Percentiles rank a stretch among this genome's conserved stretches.
Conservation (phyloP, 768 basidiomycete genomes). For the Tylopilus sp. region DNA sequence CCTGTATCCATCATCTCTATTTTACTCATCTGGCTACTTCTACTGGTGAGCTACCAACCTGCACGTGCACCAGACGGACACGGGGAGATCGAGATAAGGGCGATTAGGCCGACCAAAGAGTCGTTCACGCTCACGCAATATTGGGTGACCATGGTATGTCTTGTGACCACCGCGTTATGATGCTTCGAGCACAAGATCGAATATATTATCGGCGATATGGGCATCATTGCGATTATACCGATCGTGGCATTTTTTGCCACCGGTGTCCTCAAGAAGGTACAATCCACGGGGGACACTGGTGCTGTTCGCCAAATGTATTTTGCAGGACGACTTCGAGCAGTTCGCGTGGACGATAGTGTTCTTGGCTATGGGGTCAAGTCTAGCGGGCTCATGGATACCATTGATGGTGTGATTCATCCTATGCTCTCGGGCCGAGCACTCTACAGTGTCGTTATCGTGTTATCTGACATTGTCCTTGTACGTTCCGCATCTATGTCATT, state of each 20-base stretch:
- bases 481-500: constrained; percentile 36
- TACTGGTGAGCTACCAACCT: constrained; percentile 79
- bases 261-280: constrained; percentile 88
- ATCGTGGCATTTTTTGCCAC: constrained; percentile 93
- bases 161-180: constrained; percentile 86
- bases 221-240: constrained; percentile 91
- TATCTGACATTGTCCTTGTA: constrained; percentile 69
- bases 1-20: constrained; percentile 93
- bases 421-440: constrained; percentile 60
- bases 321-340: constrained; percentile 90
- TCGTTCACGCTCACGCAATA: constrained; percentile 81
- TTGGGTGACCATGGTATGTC: constrained; percentile 81
- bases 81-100: constrained; percentile 77
- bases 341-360: constrained; percentile 95
- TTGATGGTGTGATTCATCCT: constrained; percentile 60
- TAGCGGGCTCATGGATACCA: constrained; percentile 82
- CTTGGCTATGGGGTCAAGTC: constrained; percentile 95
- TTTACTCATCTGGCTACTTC: constrained; percentile 87
- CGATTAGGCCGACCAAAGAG: constrained; percentile 84
- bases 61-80: constrained; percentile 68
- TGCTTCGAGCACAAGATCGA: constrained; percentile 82
- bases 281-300: constrained; percentile 68
- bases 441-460: constrained; percentile 67
- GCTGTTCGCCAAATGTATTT: constrained; percentile 35
- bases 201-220: constrained; percentile 87